Evolutionary conservation across 2,329 filamentous ascomycete genomes (phyloP).

Genomic region (Talaromyces sp.): DNA sequence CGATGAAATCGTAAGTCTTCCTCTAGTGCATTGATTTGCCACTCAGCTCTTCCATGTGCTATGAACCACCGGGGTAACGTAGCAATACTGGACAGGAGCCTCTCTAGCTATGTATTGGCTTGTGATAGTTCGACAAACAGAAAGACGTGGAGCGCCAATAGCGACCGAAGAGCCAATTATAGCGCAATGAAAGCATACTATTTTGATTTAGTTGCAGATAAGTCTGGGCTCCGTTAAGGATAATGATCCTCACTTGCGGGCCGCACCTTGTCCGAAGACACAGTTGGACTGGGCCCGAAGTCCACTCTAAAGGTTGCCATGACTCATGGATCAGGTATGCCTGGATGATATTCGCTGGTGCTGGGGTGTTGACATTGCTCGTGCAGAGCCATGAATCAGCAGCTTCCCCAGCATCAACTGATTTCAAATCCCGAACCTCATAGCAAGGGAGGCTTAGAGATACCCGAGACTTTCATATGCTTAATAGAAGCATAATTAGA

Average conservation of each 20-base stretch:
- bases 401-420: not conserved
- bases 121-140: not conserved
- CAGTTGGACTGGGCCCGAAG: not conserved
- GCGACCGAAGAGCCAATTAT: not conserved
- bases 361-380: not conserved
- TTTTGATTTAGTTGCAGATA: not conserved
- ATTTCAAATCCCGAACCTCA: not conserved
- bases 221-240: not conserved
- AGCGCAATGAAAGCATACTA: not conserved
- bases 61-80: not conserved
- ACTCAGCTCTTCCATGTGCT: not conserved
- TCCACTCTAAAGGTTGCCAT: not conserved
- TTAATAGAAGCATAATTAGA: not conserved
- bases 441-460: not conserved
- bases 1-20: not conserved
- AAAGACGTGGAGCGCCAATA: not conserved
- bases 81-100: not conserved
- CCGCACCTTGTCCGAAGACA: not conserved
- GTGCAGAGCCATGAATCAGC: not conserved
- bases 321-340: not conserved
- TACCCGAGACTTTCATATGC: not conserved
- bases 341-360: not conserved
- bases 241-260: not conserved
- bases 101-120: not conserved
- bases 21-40: not conserved